phyloP scores from a whole-genome alignment of 371 early-diverging fungal genomes.

The Mucor ambiguus region DNA sequence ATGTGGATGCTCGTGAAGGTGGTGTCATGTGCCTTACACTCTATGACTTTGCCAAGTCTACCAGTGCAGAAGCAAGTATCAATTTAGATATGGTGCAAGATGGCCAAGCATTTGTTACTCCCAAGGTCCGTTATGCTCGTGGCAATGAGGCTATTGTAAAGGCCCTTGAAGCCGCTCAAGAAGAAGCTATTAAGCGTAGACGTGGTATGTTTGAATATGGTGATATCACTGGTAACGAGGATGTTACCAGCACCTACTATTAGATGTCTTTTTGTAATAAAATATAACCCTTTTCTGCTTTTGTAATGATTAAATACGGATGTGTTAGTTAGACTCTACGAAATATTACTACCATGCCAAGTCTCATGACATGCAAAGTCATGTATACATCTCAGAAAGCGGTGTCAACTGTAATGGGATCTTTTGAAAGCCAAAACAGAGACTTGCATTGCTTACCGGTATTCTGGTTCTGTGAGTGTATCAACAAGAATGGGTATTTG shows the following conservation, averaged over 20 bases:
- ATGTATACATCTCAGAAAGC: too few relatives aligned
- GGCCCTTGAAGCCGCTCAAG: conserved; percentile 41
- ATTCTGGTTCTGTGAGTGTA: too few relatives aligned
- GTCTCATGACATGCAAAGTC: too few relatives aligned
- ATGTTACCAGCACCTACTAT: conserved; percentile 33
- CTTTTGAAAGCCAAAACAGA: too few relatives aligned
- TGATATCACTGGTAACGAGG: conserved; percentile 82
- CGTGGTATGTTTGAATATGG: conserved; percentile 90
- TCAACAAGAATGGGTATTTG: neutral
- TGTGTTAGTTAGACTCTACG: too few relatives aligned
- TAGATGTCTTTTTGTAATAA: conserved; percentile 8
- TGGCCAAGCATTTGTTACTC: conserved; percentile 73
- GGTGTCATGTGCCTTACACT: conserved; percentile 71
- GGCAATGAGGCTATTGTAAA: conserved; percentile 60
- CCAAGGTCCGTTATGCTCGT: conserved; percentile 57
- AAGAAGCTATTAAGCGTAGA: conserved; percentile 59
- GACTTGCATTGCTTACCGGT: too few relatives aligned
- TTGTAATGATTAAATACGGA: too few relatives aligned
- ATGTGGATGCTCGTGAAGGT: conserved; percentile 67
- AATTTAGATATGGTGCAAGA: conserved; percentile 81
- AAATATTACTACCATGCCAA: too few relatives aligned
- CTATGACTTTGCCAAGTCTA: conserved; percentile 65
- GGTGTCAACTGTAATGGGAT: too few relatives aligned
- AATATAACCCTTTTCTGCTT: neutral
- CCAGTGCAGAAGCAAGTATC: conserved; percentile 67